Percentiles rank a stretch among this genome's conserved stretches.
phyloP scores from a whole-genome alignment of 225 moss, liverwort and hornwort genomes.

The Anthoceros angustus region DNA sequence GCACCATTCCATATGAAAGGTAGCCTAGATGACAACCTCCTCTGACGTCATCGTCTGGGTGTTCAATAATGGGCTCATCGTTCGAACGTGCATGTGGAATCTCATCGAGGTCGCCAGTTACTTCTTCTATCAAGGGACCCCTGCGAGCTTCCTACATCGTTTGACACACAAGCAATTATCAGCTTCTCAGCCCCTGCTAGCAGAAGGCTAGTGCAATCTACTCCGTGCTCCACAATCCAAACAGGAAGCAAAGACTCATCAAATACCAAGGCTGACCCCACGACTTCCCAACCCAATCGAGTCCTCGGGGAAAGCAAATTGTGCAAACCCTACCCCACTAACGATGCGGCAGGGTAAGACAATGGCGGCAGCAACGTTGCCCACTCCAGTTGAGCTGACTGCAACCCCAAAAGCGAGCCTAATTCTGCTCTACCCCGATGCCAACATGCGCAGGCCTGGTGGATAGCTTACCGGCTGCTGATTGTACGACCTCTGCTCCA shows the following conservation, averaged over 20 bases:
- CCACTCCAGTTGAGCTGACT: too few species aligned
- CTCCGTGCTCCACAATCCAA: too few species aligned
- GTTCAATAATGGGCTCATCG: constrained; percentile 25
- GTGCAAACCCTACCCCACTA: too few species aligned
- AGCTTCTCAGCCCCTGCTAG: background rate
- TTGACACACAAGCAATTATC: background rate
- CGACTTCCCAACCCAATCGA: too few species aligned
- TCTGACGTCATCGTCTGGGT: constrained; percentile 28
- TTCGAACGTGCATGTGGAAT: constrained; percentile 10
- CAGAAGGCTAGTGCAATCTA: too few species aligned
- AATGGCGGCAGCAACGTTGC: too few species aligned
- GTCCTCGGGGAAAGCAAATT: too few species aligned
- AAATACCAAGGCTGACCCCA: too few species aligned
- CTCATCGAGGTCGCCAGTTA: constrained; percentile 21
- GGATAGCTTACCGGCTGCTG: background rate
- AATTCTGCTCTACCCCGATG: background rate
- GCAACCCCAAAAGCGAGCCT: background rate
- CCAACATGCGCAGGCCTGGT: background rate
- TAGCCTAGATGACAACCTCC: constrained; percentile 9
- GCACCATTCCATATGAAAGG: background rate
- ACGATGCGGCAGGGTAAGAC: too few species aligned
- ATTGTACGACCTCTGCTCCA: background rate
- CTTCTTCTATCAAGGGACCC: constrained; percentile 28
- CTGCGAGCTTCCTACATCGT: constrained; percentile 16
- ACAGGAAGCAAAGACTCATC: too few species aligned